Conservation (phyloP, 306 rosid species). For the Herpetospermum pedunculosum region DNA sequence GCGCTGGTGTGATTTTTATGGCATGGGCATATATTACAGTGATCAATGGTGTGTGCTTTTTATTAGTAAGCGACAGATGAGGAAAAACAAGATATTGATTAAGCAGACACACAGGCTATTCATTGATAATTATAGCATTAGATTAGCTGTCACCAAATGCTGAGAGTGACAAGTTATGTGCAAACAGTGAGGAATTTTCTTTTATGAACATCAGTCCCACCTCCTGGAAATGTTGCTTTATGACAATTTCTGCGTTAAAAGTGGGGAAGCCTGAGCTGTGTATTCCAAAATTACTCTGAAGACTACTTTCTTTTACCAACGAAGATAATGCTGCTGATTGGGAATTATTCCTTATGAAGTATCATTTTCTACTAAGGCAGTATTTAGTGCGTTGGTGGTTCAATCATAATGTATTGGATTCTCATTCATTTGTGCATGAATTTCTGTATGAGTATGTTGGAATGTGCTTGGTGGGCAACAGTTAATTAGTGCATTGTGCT, state of each 20-base stretch:
- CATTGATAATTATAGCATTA: conserved; percentile 31
- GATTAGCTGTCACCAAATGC: conserved; percentile 42
- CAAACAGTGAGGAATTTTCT: conserved; percentile 61
- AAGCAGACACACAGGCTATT: conserved; percentile 35
- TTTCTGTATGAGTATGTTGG: conserved; percentile 33
- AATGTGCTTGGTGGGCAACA: conserved; percentile 65
- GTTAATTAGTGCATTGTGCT: conserved; percentile 50
- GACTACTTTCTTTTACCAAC: conserved; percentile 46
- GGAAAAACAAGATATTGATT: conserved; percentile 34
- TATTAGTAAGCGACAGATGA: conserved; percentile 20
- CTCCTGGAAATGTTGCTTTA: conserved; percentile 33
- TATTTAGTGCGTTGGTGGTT: conserved; percentile 40
- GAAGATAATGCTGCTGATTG: conserved; percentile 52
- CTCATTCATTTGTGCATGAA: conserved; percentile 32
- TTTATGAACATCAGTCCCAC: conserved; percentile 41
- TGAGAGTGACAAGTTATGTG: conserved; percentile 40
- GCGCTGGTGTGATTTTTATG: conserved; percentile 20
- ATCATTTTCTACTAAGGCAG: conserved; percentile 27
- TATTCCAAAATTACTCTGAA: conserved; percentile 40
- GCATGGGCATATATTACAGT: conserved; percentile 23
- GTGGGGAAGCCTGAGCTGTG: conserved; percentile 42
- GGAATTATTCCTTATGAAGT: conserved; percentile 57
- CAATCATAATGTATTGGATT: conserved; percentile 39
- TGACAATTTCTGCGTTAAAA: conserved; percentile 40
- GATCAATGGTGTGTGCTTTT: conserved; percentile 20